Conservation (phyloP, 2,329 filamentous ascomycete genomes). For the Macrophomina tecta region DNA sequence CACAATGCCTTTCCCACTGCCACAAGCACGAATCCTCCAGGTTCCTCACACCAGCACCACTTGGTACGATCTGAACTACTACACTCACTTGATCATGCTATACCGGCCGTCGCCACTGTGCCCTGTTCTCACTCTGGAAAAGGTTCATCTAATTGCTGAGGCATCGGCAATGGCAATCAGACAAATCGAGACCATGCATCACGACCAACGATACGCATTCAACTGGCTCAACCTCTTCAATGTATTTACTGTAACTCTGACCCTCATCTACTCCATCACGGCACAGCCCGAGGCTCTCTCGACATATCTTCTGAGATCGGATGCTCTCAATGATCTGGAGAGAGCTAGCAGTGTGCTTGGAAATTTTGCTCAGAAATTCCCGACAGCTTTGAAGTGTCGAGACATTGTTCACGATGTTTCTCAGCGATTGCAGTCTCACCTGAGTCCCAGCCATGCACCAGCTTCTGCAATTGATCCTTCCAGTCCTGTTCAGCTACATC, state of each 20-base stretch:
- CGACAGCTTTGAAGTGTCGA: slow-evolving; percentile 28
- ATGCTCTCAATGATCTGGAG: slow-evolving; percentile 31
- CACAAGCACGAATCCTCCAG: slow-evolving; percentile 13
- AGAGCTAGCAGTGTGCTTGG: slow-evolving; percentile 29
- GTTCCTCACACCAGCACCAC: slow-evolving; percentile 53
- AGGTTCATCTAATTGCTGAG: slow-evolving; percentile 47
- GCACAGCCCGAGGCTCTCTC: slow-evolving; percentile 42
- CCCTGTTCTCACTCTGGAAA: slow-evolving; percentile 44
- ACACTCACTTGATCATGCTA: slow-evolving; percentile 53
- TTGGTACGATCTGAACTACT: slow-evolving; percentile 59
- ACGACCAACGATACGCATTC: slow-evolving; percentile 50
- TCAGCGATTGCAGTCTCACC: slow-evolving; percentile 4
- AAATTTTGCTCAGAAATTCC: slow-evolving; percentile 28
- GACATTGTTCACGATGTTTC: slow-evolving; percentile 28
- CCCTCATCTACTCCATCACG: slow-evolving; percentile 53
- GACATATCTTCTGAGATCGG: slow-evolving; percentile 28
- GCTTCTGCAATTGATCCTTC: background rate
- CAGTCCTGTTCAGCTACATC: background rate
- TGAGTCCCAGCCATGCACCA: background rate
- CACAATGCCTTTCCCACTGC: slow-evolving; percentile 17
- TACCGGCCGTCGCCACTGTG: slow-evolving; percentile 54
- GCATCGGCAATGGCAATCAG: slow-evolving; percentile 53
- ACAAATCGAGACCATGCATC: slow-evolving; percentile 48
- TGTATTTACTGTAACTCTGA: slow-evolving; percentile 51
- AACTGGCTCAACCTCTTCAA: slow-evolving; percentile 52